phyloP scores from a whole-genome alignment of 169 alveolate genomes.

The Eimeria maxima region DNA sequence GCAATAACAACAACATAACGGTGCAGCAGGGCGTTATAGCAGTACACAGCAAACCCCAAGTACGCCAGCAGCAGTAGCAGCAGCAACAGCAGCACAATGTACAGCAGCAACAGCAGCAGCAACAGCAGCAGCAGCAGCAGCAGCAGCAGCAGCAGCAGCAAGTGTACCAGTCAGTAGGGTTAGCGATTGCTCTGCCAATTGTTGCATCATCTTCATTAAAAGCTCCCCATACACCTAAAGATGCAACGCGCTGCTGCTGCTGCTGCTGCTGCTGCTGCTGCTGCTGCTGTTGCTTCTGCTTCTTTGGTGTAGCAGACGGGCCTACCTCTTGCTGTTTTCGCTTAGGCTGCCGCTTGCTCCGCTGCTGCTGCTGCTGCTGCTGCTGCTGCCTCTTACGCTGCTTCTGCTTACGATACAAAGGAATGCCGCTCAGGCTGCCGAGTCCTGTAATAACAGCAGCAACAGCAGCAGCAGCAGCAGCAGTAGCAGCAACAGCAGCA shows the following conservation, averaged over 20 bases:
- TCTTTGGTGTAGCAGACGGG: background rate
- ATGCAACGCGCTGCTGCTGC: conserved; percentile 33
- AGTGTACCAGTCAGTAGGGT: conserved; percentile 43
- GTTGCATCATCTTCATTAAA: conserved; percentile 9
- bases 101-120: background rate
- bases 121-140: background rate
- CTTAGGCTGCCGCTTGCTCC: background rate
- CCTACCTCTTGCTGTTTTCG: background rate
- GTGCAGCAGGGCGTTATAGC: background rate
- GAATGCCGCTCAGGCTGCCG: conserved; percentile 72
- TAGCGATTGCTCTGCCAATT: background rate
- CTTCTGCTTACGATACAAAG: conserved; percentile 42
- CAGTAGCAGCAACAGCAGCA: conserved; percentile 18
- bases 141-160: conserved; percentile 40
- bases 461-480: background rate
- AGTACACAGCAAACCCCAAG: conserved; percentile 30
- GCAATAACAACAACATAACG: background rate
- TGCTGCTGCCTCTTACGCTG: conserved; percentile 6
- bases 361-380: conserved; percentile 44
- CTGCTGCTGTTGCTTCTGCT: conserved; percentile 21
- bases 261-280: conserved; percentile 66
- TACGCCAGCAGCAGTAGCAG: conserved; percentile 53
- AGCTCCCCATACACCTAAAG: conserved; percentile 65
- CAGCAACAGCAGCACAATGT: background rate
- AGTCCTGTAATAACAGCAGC: conserved; percentile 14